phyloP scores from a whole-genome alignment of 768 basidiomycete species.

The Suillus spraguei region DNA sequence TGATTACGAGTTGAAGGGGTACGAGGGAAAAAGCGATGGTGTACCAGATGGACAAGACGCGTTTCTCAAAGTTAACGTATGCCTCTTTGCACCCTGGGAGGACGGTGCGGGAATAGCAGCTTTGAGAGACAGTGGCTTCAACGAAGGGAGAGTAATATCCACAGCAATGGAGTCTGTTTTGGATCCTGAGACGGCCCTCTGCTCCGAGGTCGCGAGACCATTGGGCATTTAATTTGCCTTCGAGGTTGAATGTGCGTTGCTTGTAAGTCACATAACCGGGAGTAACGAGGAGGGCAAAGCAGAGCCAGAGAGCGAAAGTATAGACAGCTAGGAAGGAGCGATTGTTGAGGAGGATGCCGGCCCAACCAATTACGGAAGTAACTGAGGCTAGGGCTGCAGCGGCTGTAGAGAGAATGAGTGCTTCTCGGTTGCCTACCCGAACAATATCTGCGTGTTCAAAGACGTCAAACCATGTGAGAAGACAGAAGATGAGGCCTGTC shows the following conservation, averaged over 20 bases:
- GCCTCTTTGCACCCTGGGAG: conserved; percentile 74
- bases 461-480: conserved; percentile 79
- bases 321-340: conserved; percentile 80
- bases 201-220: conserved; percentile 69
- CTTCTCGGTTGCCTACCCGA: conserved; percentile 65
- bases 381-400: conserved; percentile 61
- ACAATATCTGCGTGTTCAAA: conserved; percentile 71
- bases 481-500: conserved; percentile 60
- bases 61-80: conserved; percentile 60
- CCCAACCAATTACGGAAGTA: conserved; percentile 74
- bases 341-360: conserved; percentile 83
- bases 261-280: conserved; percentile 85
- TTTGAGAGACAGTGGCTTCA: conserved; percentile 73
- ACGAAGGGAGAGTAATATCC: conserved; percentile 82
- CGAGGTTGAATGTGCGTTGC: conserved; percentile 72
- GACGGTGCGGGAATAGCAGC: conserved; percentile 72
- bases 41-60: conserved; percentile 65
- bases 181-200: conserved; percentile 63
- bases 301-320: conserved; percentile 71
- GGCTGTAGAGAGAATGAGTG: conserved; percentile 71
- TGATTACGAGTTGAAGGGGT: conserved; percentile 66
- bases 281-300: conserved; percentile 67
- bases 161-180: conserved; percentile 77
- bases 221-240: conserved; percentile 78
- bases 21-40: conserved; percentile 64